Conservation (phyloP, 805 yeast genomes). For the Wickerhamiella sergipiensis region DNA sequence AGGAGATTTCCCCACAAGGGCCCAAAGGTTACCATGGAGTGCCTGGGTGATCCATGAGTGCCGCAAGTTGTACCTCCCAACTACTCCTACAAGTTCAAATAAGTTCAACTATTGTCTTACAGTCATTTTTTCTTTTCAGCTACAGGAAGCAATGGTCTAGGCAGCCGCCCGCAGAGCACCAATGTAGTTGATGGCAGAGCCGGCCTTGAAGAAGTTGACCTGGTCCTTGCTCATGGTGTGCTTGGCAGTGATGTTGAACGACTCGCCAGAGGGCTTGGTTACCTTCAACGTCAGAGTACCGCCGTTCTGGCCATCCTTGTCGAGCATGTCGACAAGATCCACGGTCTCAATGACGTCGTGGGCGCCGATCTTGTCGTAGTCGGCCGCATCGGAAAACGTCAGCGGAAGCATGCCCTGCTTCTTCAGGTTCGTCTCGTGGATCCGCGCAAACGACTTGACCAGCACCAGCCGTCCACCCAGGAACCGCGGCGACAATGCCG, state of each 20-base stretch:
- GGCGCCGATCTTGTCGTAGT: slow-evolving; percentile 66
- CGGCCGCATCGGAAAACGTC: slow-evolving; percentile 79
- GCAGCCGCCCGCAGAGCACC: slow-evolving; percentile 33
- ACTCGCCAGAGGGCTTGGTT: slow-evolving; percentile 56
- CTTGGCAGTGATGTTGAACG: slow-evolving; percentile 58
- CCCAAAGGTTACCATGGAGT: no score
- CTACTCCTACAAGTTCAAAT: no score
- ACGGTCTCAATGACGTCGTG: slow-evolving; percentile 71
- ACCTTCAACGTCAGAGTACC: slow-evolving; percentile 62
- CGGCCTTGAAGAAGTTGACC: slow-evolving; percentile 90
- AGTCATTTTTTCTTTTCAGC: no score
- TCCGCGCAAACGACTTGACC: slow-evolving; percentile 94
- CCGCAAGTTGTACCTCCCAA: no score
- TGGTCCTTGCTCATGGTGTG: slow-evolving; percentile 98
- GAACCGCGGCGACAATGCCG: slow-evolving; percentile 90
- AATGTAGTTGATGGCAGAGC: slow-evolving; percentile 89
- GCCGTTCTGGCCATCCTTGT: slow-evolving; percentile 76
- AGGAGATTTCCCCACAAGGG: no score
- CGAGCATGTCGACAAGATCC: slow-evolving; percentile 61
- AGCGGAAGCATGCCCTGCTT: slow-evolving; percentile 98
- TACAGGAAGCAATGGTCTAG: no score
- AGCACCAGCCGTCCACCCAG: slow-evolving; percentile 81
- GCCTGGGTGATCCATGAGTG: no score
- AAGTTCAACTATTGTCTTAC: no score
- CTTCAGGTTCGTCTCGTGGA: slow-evolving; percentile 98